A percentile compares a stretch with the other conserved stretches of the same genome.
Evolutionary conservation across 2,329 filamentous ascomycete species (phyloP).

Genomic region (Cadophora sp.): DNA sequence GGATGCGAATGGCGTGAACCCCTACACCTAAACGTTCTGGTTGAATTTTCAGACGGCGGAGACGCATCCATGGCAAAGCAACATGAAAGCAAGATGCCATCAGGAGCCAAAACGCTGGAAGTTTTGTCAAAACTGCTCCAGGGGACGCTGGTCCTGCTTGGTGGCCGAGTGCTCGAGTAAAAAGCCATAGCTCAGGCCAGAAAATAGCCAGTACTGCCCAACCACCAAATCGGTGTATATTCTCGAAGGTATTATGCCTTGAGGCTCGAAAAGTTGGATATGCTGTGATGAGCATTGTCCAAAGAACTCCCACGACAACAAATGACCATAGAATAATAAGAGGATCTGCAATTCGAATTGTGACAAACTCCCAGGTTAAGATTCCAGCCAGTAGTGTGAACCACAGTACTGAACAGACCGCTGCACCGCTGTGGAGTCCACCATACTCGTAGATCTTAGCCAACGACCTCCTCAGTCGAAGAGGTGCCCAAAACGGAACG

Average conservation of each 20-base stretch:
- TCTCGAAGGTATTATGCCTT: slow-evolving; percentile 62
- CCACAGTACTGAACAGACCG: slow-evolving; percentile 56
- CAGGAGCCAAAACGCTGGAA: slow-evolving; percentile 64
- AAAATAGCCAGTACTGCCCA: slow-evolving; percentile 59
- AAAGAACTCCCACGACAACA: slow-evolving; percentile 51
- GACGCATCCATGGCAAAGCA: slow-evolving; percentile 63
- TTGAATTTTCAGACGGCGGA: slow-evolving; percentile 59
- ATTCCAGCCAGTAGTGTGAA: slow-evolving; percentile 49
- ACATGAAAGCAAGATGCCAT: slow-evolving; percentile 57
- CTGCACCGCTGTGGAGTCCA: slow-evolving; percentile 59
- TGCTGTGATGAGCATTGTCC: slow-evolving; percentile 56
- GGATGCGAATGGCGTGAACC: slow-evolving; percentile 61
- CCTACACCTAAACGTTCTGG: slow-evolving; percentile 61
- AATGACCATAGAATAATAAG: slow-evolving; percentile 34
- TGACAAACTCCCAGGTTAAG: slow-evolving; percentile 34
- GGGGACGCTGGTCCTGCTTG: slow-evolving; percentile 25
- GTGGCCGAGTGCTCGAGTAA: slow-evolving; percentile 35
- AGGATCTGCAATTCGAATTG: slow-evolving; percentile 29
- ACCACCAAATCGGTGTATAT: slow-evolving; percentile 61
- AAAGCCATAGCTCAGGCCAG: slow-evolving; percentile 54
- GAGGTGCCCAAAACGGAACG: slow-evolving; percentile 53
- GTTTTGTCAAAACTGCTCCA: slow-evolving; percentile 32
- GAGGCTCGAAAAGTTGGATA: slow-evolving; percentile 56
- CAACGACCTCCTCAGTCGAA: slow-evolving; percentile 54
- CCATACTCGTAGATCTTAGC: slow-evolving; percentile 61